Base-by-base conservation (phyloP, 1,284 basidiomycete species). In the Malassezia equina region DNA sequence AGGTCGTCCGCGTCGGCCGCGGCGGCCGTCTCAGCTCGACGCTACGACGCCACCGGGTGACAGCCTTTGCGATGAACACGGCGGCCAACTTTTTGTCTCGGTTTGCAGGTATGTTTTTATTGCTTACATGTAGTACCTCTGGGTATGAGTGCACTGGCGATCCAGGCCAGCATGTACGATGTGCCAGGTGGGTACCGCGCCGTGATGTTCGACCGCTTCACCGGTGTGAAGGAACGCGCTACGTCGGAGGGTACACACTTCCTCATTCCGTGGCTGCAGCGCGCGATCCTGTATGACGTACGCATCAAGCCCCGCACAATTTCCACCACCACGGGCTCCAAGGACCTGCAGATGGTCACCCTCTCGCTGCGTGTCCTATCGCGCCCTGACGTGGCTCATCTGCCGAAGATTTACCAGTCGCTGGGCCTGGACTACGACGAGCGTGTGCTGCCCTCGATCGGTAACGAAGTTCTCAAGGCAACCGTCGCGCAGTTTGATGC, bases 401-500 rank as follows among this genome's bases (percentile, higher is more conserved):
- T 99, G 23, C 76, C 93, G 29, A 87, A 84, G 78, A 95, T 99
- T 73, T 99, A 98, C 80, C 90, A 94, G 78, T 84, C 81, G 63
- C 81, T 98, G 46, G 93, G 93, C 50, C 77, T 86, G 75, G 94
- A 98, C 77, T 99, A 98, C 76, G 94, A 98, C 76, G 93, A 99
- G 78, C 83, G 90, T 69, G 89, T 94, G 1, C 66, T 78, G 15
- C 77, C 77, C 7, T 77, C 76, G 31, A 78, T 96, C 72, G 91
- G 90, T 41, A 98, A 98, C 75, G 93, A 99, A 78, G 91, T 99
- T 27, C 62, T 75, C 47, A 98, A 99, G 79, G 88, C 87, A 52
- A 95, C 93, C 58, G 94, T 99, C 0, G 93, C 93, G 11, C 93
- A 98, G 75, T 98, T 96, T 66, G 93, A 99, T 77, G 93, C 93